Conservation (phyloP, 371 early-diverging fungal species). For the Blastocladiella emersonii region DNA sequence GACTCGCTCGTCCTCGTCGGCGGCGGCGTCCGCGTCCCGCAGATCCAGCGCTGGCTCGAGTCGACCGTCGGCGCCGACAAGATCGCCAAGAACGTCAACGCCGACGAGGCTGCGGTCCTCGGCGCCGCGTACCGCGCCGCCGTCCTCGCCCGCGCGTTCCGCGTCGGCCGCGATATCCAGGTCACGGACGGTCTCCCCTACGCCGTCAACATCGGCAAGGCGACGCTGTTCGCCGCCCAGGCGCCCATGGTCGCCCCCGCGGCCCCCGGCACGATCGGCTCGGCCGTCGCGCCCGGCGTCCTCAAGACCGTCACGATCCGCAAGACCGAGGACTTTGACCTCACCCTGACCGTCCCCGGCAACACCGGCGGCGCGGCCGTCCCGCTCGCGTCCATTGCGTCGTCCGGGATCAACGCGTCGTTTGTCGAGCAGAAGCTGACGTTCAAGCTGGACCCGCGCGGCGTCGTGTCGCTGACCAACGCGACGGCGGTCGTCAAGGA, state of each 20-base stretch:
- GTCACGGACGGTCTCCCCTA: slow-evolving; percentile 64
- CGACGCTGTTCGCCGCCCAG: slow-evolving; percentile 40
- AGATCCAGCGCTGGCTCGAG: slow-evolving; percentile 38
- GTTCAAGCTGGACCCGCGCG: slow-evolving; percentile 12
- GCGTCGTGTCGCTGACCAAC: slow-evolving; percentile 19
- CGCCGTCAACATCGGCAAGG: slow-evolving; percentile 61
- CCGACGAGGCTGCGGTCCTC: slow-evolving; percentile 91
- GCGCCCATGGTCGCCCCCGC: slow-evolving; percentile 17
- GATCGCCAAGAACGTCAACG: slow-evolving; percentile 85
- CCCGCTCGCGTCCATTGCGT: slow-evolving; percentile 16
- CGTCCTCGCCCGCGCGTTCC: slow-evolving; percentile 67
- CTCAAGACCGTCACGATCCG: background rate
- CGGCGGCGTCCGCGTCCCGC: slow-evolving; percentile 80
- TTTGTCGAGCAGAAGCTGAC: slow-evolving; percentile 7
- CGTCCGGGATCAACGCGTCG: slow-evolving; percentile 1
- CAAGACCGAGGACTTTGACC: background rate
- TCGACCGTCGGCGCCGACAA: slow-evolving; percentile 33
- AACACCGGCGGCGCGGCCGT: no score
- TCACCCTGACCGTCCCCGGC: background rate
- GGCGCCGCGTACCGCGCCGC: slow-evolving; percentile 87
- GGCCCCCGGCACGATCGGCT: background rate
- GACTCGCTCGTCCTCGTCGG: slow-evolving; percentile 85
- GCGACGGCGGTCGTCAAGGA: slow-evolving; percentile 5
- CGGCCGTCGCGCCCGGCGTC: slow-evolving; percentile 7
- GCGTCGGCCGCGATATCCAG: slow-evolving; percentile 57